Percentiles rank a stretch among this genome's conserved stretches.
Conservation (phyloP, 352 stramenopile genomes). For the Globisporangium sylvaticum region DNA sequence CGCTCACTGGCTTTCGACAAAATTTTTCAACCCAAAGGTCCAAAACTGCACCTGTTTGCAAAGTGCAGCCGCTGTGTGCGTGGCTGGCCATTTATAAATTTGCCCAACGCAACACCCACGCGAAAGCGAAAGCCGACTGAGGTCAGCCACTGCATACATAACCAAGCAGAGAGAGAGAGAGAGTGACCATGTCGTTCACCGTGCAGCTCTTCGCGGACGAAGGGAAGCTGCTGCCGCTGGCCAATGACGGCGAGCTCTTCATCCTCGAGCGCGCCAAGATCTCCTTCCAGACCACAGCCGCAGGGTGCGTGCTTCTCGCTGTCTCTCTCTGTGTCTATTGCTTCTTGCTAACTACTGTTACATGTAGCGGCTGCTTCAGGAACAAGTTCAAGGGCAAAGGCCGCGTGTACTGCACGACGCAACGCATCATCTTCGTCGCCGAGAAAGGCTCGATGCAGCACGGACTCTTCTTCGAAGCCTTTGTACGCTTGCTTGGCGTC, state of each 20-base stretch:
- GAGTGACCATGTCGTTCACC: slow-evolving; percentile 59
- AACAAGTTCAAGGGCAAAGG: slow-evolving; percentile 71
- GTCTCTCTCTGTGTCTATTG: not conserved
- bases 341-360: not conserved
- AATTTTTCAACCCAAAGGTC: no score
- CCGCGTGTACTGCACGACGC: slow-evolving; percentile 82
- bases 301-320: slow-evolving; percentile 12
- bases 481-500: slow-evolving; percentile 29
- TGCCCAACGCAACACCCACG: no score
- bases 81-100: no score
- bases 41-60: no score
- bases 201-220: slow-evolving; percentile 68
- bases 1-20: no score
- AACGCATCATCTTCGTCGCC: slow-evolving; percentile 82
- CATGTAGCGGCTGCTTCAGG: slow-evolving; percentile 14
- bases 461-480: slow-evolving; percentile 64
- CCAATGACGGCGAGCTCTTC: slow-evolving; percentile 78
- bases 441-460: slow-evolving; percentile 67
- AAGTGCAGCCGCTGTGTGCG: no score
- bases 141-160: not conserved
- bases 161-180: not conserved
- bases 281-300: slow-evolving; percentile 64
- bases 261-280: slow-evolving; percentile 79
- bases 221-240: slow-evolving; percentile 69
- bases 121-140: not conserved